phyloP scores from a whole-genome alignment of 1,139 yeast species.

The Debaryomyces udenii region DNA sequence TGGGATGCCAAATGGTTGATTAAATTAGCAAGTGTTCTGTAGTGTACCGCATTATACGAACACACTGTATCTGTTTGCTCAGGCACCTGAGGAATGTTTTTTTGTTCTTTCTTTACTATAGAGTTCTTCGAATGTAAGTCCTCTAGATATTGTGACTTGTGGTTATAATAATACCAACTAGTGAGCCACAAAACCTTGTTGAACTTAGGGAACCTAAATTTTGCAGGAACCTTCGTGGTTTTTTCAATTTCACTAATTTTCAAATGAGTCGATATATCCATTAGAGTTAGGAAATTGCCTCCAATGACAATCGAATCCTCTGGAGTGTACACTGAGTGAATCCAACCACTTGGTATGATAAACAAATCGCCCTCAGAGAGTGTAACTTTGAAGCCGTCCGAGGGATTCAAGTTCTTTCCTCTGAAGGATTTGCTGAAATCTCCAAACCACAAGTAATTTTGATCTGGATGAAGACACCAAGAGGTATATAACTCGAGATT shows the following conservation, averaged over 20 bases:
- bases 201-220: conserved; percentile 79
- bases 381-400: conserved; percentile 65
- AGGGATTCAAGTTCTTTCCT: conserved; percentile 30
- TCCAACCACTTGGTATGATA: conserved; percentile 91
- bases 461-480: conserved; percentile 75
- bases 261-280: conserved; percentile 65
- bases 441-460: conserved; percentile 69
- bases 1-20: conserved; percentile 28
- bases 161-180: conserved; percentile 45
- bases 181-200: conserved; percentile 71
- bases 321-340: conserved; percentile 87
- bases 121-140: conserved; percentile 20
- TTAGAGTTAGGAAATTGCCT: conserved; percentile 76
- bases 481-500: conserved; percentile 63
- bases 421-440: conserved; percentile 38
- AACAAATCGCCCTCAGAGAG: conserved; percentile 72
- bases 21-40: conserved; percentile 14
- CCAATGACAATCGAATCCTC: conserved; percentile 81
- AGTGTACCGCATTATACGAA: not conserved
- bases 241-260: conserved; percentile 64
- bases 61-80: too few species aligned
- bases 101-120: too few species aligned
- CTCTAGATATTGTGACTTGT: conserved; percentile 23
- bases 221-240: conserved; percentile 70
- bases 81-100: too few species aligned